These are phyloP conservation scores for Leptodermis oblonga DNA, from an alignment of 257 asterid species.

Conservation along the genomic window DNA sequence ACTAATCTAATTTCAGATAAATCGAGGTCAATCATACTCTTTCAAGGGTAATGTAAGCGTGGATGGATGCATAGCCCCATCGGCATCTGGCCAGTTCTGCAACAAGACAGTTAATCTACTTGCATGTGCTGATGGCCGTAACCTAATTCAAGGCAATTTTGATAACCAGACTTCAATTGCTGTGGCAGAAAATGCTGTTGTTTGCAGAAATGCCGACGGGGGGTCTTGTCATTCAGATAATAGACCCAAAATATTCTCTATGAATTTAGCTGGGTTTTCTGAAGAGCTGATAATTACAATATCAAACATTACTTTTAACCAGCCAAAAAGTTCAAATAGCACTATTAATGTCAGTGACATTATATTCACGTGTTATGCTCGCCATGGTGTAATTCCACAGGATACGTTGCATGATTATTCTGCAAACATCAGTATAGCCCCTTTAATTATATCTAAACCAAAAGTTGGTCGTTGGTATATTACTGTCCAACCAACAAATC, in stretches of 20 bases:
- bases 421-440: slow-evolving; percentile 52
- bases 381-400: slow-evolving; percentile 56
- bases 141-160: slow-evolving; percentile 24
- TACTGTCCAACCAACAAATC: slow-evolving; percentile 45
- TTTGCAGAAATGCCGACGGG: slow-evolving; percentile 54
- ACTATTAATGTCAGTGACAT: slow-evolving; percentile 19
- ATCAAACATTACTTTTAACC: slow-evolving; percentile 43
- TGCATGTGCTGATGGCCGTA: slow-evolving; percentile 48
- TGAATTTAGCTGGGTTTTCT: slow-evolving; percentile 56
- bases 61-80: slow-evolving; percentile 71
- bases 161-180: slow-evolving; percentile 21
- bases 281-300: slow-evolving; percentile 57
- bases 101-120: slow-evolving; percentile 70
- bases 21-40: slow-evolving; percentile 67
- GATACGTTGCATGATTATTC: slow-evolving; percentile 59
- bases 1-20: slow-evolving; percentile 51
- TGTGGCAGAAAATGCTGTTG: slow-evolving; percentile 30
- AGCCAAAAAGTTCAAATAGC: slow-evolving; percentile 35
- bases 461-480: slow-evolving; percentile 85
- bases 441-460: slow-evolving; percentile 62
- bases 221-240: slow-evolving; percentile 49
- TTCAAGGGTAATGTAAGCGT: slow-evolving; percentile 75
- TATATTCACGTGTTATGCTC: slow-evolving; percentile 59
- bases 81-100: slow-evolving; percentile 72
- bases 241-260: slow-evolving; percentile 37